Conservation (phyloP, 2,329 filamentous ascomycete genomes). For the Cordyceps cateniannulata region DNA sequence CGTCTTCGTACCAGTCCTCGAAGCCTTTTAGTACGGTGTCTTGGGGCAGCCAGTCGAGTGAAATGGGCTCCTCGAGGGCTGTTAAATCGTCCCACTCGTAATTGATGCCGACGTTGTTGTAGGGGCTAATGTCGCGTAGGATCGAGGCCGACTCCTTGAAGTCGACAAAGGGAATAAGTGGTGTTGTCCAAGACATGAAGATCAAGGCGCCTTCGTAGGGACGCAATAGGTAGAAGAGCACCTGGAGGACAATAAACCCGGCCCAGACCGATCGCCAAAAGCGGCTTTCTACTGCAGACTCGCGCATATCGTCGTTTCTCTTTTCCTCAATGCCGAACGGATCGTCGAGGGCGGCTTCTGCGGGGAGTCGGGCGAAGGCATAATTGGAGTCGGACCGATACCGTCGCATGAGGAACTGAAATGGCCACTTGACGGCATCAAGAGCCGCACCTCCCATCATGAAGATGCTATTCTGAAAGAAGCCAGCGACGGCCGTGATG, state of each 20-base stretch:
- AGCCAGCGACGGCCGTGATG: conserved; percentile 16
- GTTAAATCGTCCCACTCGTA: conserved; percentile 23
- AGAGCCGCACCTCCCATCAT: conserved; percentile 13
- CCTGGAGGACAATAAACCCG: conserved; percentile 17
- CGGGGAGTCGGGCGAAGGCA: not conserved
- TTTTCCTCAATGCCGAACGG: not conserved
- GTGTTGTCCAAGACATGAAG: conserved; percentile 30
- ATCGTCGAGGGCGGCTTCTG: not conserved
- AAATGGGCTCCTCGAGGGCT: conserved; percentile 18
- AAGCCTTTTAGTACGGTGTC: conserved; percentile 14
- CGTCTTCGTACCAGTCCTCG: conserved; percentile 24
- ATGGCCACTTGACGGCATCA: conserved; percentile 7
- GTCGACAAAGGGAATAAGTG: conserved; percentile 28
- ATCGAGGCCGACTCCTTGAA: conserved; percentile 27
- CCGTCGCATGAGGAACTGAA: not conserved
- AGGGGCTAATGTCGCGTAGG: conserved; percentile 21
- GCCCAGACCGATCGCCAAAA: conserved; percentile 14
- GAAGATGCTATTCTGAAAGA: conserved; percentile 20
- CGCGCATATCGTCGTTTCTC: not conserved
- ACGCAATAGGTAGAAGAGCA: conserved; percentile 22
- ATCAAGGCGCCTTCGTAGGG: conserved; percentile 26
- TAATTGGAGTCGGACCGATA: not conserved
- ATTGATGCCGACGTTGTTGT: conserved; percentile 22
- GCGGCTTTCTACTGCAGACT: not conserved
- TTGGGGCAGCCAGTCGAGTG: conserved; percentile 22